Conservation (phyloP, 2,329 filamentous ascomycete genomes). For the Aspergillus clavatus region DNA sequence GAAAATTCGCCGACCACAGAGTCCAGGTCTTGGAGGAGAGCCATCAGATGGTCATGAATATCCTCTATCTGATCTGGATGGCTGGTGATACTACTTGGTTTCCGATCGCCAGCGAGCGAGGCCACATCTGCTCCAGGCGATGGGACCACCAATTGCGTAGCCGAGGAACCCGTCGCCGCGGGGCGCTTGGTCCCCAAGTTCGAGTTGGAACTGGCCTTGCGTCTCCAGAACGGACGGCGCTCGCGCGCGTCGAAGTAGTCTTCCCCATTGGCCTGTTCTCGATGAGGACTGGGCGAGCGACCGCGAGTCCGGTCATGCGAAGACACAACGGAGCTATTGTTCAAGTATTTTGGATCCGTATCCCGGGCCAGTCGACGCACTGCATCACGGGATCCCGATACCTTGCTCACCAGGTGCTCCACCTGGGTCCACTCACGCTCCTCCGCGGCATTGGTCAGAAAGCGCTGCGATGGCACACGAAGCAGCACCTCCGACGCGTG, state of each 20-base stretch:
- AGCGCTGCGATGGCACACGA: slow-evolving; percentile 29
- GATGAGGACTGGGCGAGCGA: slow-evolving; percentile 33
- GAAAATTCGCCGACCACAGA: slow-evolving; percentile 78
- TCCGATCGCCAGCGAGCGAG: slow-evolving; percentile 28
- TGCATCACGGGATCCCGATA: slow-evolving; percentile 84
- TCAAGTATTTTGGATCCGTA: slow-evolving; percentile 61
- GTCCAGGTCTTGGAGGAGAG: slow-evolving; percentile 80
- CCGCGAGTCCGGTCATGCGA: slow-evolving; percentile 22
- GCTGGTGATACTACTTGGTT: slow-evolving; percentile 28
- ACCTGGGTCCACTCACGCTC: slow-evolving; percentile 83
- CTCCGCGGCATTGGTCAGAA: slow-evolving; percentile 49
- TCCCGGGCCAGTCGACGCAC: slow-evolving; percentile 81
- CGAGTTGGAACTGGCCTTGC: slow-evolving; percentile 62
- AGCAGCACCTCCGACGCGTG: slow-evolving; percentile 24
- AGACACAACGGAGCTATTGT: slow-evolving; percentile 10
- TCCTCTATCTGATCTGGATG: slow-evolving; percentile 55
- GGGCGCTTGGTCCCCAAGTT: slow-evolving; percentile 35
- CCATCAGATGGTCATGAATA: slow-evolving; percentile 76
- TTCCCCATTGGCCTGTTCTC: slow-evolving; percentile 32
- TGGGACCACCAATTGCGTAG: slow-evolving; percentile 50
- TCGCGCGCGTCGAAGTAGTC: slow-evolving; percentile 44
- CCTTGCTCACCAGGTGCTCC: slow-evolving; percentile 76
- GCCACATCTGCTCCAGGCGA: slow-evolving; percentile 30
- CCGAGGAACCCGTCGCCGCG: slow-evolving; percentile 42
- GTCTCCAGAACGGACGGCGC: slow-evolving; percentile 83